phyloP scores from a whole-genome alignment of 441 rosid species.

The Mallotus repandus region DNA sequence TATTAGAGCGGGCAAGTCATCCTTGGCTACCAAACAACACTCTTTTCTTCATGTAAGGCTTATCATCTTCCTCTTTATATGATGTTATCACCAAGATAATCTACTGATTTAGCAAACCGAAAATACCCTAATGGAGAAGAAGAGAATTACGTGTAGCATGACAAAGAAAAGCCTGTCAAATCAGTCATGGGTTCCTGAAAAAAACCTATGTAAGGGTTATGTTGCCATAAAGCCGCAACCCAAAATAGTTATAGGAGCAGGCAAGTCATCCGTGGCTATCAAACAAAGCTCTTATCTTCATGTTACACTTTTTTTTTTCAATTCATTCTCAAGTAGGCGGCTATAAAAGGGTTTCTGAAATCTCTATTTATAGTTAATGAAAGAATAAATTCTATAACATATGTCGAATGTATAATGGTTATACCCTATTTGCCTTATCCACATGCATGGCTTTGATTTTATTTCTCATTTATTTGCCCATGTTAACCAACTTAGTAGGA shows the following conservation, averaged over 20 bases:
- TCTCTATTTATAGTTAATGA: constrained; percentile 12
- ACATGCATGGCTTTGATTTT: neutral
- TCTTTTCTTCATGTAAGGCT: too few relatives aligned
- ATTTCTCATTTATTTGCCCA: neutral
- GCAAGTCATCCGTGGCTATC: constrained; percentile 29
- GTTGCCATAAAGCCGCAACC: neutral
- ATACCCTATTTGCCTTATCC: neutral
- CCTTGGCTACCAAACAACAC: too few relatives aligned
- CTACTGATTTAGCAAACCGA: too few relatives aligned
- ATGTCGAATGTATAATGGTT: neutral
- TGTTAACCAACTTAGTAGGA: neutral
- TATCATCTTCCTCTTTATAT: too few relatives aligned
- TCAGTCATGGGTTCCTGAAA: constrained; percentile 22
- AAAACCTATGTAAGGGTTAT: neutral
- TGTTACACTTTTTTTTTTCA: neutral
- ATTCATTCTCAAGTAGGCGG: neutral
- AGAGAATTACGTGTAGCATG: constrained; percentile 19
- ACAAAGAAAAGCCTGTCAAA: constrained; percentile 12
- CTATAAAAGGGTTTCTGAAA: neutral
- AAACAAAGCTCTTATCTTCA: constrained; percentile 14
- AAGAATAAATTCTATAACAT: neutral
- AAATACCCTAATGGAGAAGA: neutral
- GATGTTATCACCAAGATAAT: too few relatives aligned
- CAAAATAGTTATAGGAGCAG: neutral
- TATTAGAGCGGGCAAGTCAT: too few relatives aligned